Base-by-base conservation (phyloP, 805 yeast species). In the Naumovozyma dairenensis region DNA sequence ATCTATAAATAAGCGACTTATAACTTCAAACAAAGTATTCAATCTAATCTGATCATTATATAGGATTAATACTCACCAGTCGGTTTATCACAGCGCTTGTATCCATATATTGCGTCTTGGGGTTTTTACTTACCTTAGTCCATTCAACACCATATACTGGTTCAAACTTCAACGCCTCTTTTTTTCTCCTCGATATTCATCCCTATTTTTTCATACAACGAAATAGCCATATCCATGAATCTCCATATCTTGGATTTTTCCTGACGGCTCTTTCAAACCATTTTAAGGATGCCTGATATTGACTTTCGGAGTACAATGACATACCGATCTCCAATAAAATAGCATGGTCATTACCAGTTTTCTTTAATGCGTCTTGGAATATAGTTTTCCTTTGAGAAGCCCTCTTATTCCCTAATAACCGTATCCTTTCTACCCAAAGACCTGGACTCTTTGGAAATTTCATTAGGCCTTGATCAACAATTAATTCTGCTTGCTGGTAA, bases 181-280 rank as follows among this genome's bases (percentile, higher is more conserved):
- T 25, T 18, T 21, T 17, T 21, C 31, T 21, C 4, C 22, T 16
- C 2, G 34, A 20, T n/a, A 34, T 14, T 16, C 43, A 40, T 16
- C 51, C 48, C 5, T 44, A 40, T 39, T 65, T 68, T 15, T 43
- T 32, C 28, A 63, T 36, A 40, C 69, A 72, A 18, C 65, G 62
- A 44, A 71, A 72, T 31, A 65, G 48, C 79, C 85, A 78, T 1
- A 74, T 71, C 80, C 93, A 85, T 3, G 68, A 57, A 55, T 87
- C 96, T 4, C 94, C 96, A 49, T 64, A 71, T n/a, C 57, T 62
- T 1, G 62, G 53, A 36, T 77, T 74, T 2, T 65, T 62, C n/a
- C 59, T 62, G 8, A 78, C 51, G 0, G 92, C 81, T 34, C 80
- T 64, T 31, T 78, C 79, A 36, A 85, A 71, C 85, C 95, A 87